Evolutionary conservation across 2,329 filamentous ascomycete species (phyloP).

Genomic region (Hypoxylon rubiginosum): DNA sequence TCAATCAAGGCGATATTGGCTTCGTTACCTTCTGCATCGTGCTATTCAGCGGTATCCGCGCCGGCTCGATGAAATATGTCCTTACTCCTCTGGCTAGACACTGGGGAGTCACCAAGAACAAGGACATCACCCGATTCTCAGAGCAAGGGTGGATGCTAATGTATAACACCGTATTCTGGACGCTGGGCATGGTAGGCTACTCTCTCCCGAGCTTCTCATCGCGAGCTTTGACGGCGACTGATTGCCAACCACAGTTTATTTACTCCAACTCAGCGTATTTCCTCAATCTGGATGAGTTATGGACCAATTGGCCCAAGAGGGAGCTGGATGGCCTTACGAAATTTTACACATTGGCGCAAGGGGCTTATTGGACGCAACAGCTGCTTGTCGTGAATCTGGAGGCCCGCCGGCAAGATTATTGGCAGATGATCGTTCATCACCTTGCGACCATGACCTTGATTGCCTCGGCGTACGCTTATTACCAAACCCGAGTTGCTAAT

Average conservation of each 20-base stretch:
- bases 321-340: conserved; percentile 82
- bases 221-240: conserved; percentile 1
- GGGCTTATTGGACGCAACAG: conserved; percentile 93
- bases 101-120: conserved; percentile 79
- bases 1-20: conserved; percentile 82
- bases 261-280: conserved; percentile 82
- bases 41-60: conserved; percentile 86
- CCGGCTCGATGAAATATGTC: conserved; percentile 87
- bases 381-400: conserved; percentile 94
- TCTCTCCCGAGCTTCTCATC: background rate
- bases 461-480: conserved; percentile 83
- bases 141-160: conserved; percentile 92
- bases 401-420: conserved; percentile 90
- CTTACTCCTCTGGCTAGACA: conserved; percentile 80
- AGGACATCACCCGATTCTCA: conserved; percentile 83
- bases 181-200: conserved; percentile 80
- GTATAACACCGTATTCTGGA: conserved; percentile 86
- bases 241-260: conserved; percentile 71
- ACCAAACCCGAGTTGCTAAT: conserved; percentile 87
- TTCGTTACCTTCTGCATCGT: conserved; percentile 82
- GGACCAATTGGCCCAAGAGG: conserved; percentile 85
- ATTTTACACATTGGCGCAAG: conserved; percentile 90
- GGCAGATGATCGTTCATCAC: conserved; percentile 95
- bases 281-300: conserved; percentile 80
- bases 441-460: conserved; percentile 86